Conservation (phyloP, 768 basidiomycete genomes). For the Lactarius hatsudake region DNA sequence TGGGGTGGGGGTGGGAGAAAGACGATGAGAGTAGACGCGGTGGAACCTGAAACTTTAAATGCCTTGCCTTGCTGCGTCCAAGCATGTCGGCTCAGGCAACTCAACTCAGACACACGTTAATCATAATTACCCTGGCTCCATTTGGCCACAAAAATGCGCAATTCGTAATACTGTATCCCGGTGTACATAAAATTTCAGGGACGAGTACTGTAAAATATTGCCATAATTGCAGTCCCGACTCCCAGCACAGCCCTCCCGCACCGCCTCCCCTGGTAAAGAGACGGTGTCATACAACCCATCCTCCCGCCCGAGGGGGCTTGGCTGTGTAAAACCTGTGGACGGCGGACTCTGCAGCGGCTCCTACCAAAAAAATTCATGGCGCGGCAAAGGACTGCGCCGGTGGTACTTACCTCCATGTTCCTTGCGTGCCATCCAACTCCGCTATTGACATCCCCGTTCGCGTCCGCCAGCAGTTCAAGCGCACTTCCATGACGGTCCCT, state of each 20-base stretch:
- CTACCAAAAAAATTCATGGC: not conserved
- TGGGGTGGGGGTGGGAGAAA: not conserved
- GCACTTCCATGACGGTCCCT: no score
- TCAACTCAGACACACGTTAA: not conserved
- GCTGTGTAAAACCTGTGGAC: slow-evolving; percentile 63
- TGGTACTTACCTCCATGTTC: slow-evolving; percentile 60
- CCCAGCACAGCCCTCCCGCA: no score
- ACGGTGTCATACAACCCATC: slow-evolving; percentile 93
- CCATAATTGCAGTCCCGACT: not conserved
- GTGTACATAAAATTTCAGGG: not conserved
- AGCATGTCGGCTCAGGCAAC: not conserved
- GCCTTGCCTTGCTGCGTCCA: no score
- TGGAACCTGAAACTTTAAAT: not conserved
- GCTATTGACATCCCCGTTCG: slow-evolving; percentile 75
- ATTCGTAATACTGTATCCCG: not conserved
- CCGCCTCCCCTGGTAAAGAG: slow-evolving; percentile 71
- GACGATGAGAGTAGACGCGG: not conserved
- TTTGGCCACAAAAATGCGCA: not conserved
- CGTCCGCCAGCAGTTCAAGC: no score
- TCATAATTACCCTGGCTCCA: no score
- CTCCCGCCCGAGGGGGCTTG: slow-evolving; percentile 85
- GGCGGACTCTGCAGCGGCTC: not conserved
- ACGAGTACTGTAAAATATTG: no score
- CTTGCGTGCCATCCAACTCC: slow-evolving; percentile 93
- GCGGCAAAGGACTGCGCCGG: not conserved